phyloP scores from a whole-genome alignment of 441 rosid species.

The Brassica balearica region DNA sequence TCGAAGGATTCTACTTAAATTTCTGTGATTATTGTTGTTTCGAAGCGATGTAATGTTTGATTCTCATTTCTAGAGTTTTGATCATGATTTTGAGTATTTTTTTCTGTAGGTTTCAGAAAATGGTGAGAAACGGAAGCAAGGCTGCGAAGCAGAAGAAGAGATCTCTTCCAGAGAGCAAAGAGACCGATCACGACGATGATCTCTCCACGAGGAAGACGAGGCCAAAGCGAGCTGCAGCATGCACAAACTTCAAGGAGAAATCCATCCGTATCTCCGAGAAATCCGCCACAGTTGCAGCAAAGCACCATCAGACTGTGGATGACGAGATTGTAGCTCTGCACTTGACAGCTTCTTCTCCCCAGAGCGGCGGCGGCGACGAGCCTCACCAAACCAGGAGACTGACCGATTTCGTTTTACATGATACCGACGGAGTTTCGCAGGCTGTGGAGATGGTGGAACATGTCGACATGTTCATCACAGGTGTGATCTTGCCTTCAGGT shows the following conservation, averaged over 20 bases:
- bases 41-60: neutral
- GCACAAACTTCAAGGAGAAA: constrained; percentile 39
- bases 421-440: constrained; percentile 53
- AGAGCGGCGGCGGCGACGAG: constrained; percentile 14
- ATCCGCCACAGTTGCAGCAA: constrained; percentile 52
- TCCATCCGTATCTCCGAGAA: constrained; percentile 44
- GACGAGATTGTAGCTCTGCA: constrained; percentile 57
- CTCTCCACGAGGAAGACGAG: constrained; percentile 7
- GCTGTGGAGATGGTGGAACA: constrained; percentile 81
- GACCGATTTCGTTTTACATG: constrained; percentile 65
- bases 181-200: neutral
- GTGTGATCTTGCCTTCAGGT: constrained; percentile 67
- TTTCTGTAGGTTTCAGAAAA: neutral
- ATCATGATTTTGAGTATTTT: neutral
- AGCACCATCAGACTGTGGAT: constrained; percentile 47
- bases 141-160: constrained; percentile 21
- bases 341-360: constrained; percentile 27
- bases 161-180: constrained; percentile 15
- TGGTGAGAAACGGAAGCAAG: constrained; percentile 19
- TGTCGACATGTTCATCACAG: constrained; percentile 61
- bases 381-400: constrained; percentile 68
- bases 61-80: neutral
- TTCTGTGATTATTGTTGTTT: neutral
- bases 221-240: constrained; percentile 39
- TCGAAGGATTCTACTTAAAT: neutral